Evolutionary conservation across 805 yeast species (phyloP).

Genomic region (Barnettozyma sucrosica): DNA sequence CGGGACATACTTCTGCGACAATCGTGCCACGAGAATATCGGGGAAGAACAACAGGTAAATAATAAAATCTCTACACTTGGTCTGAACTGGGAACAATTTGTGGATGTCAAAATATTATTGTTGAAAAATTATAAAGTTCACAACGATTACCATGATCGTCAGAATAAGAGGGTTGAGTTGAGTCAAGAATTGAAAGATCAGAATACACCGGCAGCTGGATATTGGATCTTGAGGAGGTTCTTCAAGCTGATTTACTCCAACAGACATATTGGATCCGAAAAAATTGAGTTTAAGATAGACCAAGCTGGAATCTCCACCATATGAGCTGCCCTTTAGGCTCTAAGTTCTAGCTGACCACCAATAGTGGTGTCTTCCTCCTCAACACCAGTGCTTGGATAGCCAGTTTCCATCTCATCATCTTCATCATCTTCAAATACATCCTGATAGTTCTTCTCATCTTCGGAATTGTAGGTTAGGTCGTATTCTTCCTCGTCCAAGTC

Average conservation of each 20-base stretch:
- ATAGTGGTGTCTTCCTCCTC: slow-evolving; percentile 12
- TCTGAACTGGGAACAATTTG: slow-evolving; percentile 44
- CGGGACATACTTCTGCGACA: slow-evolving; percentile 32
- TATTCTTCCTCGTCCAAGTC: slow-evolving; percentile 39
- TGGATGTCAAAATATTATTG: slow-evolving; percentile 45
- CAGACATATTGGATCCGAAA: slow-evolving; percentile 6
- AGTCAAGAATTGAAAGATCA: slow-evolving; percentile 9
- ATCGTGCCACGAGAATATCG: neutral
- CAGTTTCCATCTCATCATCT: slow-evolving; percentile 27
- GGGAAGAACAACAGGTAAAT: slow-evolving; percentile 19
- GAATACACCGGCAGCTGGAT: slow-evolving; percentile 7
- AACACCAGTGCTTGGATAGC: slow-evolving; percentile 5
- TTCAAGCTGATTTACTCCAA: slow-evolving; percentile 39
- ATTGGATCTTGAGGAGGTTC: slow-evolving; percentile 27
- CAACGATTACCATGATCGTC: slow-evolving; percentile 11
- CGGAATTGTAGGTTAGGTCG: slow-evolving; percentile 36
- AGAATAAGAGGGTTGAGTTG: neutral
- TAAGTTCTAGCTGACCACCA: slow-evolving; percentile 39
- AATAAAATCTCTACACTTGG: slow-evolving; percentile 50
- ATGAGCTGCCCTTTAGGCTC: neutral
- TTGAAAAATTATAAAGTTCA: slow-evolving; percentile 34
- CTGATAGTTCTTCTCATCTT: slow-evolving; percentile 30
- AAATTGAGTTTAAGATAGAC: slow-evolving; percentile 24
- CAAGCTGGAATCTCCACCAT: slow-evolving; percentile 12
- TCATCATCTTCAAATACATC: slow-evolving; percentile 20